These are phyloP conservation scores for Apocynum venetum DNA, from an alignment of 257 asterid species.

Conservation along the genomic window DNA sequence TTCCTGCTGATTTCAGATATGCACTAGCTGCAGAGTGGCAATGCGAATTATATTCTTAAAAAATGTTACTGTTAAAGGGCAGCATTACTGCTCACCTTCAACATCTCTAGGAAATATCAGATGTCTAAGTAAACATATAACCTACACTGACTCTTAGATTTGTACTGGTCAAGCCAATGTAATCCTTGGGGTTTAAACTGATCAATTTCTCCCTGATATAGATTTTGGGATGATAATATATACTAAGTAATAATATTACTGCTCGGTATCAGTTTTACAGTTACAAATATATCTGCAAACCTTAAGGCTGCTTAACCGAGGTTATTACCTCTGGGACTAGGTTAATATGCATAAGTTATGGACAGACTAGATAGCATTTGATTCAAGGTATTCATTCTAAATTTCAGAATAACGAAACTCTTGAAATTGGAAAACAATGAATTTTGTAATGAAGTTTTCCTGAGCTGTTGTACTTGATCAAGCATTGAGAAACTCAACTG, in stretches of 20 bases:
- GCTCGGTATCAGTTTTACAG: neutral
- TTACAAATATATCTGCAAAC: neutral
- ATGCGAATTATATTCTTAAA: neutral
- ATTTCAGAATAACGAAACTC: neutral
- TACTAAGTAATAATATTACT: neutral
- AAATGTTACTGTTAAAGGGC: neutral
- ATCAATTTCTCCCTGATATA: neutral
- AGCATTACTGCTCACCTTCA: neutral
- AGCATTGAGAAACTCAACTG: neutral
- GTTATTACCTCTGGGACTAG: neutral
- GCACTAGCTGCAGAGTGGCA: neutral
- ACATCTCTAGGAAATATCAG: neutral
- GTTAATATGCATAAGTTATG: neutral
- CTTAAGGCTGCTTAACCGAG: neutral
- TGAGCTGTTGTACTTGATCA: neutral
- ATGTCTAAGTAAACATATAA: neutral
- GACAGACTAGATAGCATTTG: neutral
- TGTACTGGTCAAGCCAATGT: neutral
- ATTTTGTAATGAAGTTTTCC: neutral
- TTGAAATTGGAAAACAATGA: neutral
- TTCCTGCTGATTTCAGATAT: neutral
- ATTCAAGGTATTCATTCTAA: neutral
- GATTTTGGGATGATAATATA: neutral
- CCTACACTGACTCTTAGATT: neutral
- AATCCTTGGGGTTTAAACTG: neutral